These are phyloP conservation scores for Moniliophthora roreri DNA, from an alignment of 1,284 basidiomycete genomes.

Conservation along the genomic window DNA sequence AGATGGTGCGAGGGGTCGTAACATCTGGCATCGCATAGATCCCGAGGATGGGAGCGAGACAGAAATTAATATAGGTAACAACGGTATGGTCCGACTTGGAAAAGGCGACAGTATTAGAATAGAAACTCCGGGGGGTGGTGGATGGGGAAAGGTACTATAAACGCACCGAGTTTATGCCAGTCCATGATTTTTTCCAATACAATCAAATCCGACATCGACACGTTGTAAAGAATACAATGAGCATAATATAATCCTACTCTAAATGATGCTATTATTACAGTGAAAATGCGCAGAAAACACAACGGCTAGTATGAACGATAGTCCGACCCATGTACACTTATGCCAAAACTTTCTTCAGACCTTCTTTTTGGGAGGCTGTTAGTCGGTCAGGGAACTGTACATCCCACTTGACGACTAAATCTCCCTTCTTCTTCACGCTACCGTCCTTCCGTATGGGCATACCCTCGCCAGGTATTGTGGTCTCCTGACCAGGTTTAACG, in stretches of 20 bases:
- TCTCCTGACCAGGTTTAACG: constrained; percentile 80
- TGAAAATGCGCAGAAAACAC: background rate
- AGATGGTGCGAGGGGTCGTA: constrained; percentile 5
- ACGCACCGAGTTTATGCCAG: too few relatives aligned
- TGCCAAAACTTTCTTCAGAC: constrained; percentile 66
- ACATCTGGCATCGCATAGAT: constrained; percentile 8
- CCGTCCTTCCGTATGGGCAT: constrained; percentile 90
- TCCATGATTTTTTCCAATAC: too few relatives aligned
- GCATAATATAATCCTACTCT: background rate
- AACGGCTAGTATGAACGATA: constrained; percentile 5
- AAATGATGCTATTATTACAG: constrained; percentile 6
- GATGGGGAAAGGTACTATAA: constrained; percentile 5
- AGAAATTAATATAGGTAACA: constrained; percentile 6
- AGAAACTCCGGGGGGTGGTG: constrained; percentile 12
- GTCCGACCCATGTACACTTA: constrained; percentile 26
- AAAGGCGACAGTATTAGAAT: constrained; percentile 7
- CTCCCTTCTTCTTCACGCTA: constrained; percentile 73
- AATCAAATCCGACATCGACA: too few relatives aligned
- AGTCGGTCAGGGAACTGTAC: constrained; percentile 81
- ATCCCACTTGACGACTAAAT: constrained; percentile 83
- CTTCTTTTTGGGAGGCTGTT: constrained; percentile 77
- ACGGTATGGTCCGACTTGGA: constrained; percentile 7
- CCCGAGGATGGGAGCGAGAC: constrained; percentile 6
- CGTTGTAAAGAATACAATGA: background rate
- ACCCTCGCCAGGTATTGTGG: constrained; percentile 73